Conservation (phyloP, 2,329 filamentous ascomycete genomes). For the Calonectria crousiana region DNA sequence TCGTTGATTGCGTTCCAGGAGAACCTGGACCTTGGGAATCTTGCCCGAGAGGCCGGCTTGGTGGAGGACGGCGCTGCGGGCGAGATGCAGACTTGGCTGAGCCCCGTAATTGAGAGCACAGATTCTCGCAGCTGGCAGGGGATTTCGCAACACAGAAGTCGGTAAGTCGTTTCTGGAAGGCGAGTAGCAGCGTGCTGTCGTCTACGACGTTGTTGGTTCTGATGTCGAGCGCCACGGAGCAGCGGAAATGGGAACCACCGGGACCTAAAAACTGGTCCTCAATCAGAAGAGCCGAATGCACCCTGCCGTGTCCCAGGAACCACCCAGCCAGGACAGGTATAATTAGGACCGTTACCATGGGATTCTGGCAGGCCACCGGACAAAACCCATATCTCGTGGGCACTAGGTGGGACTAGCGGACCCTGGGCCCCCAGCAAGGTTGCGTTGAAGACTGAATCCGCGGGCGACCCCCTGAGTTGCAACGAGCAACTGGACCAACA, state of each 20-base stretch:
- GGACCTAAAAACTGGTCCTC: background rate
- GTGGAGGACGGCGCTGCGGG: background rate
- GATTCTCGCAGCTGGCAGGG: background rate
- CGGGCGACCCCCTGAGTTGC: slow-evolving; percentile 4
- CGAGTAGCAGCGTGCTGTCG: background rate
- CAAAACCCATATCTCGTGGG: background rate
- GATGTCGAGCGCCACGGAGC: slow-evolving; percentile 9
- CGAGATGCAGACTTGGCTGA: background rate
- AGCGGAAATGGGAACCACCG: slow-evolving; percentile 8
- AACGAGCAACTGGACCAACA: slow-evolving; percentile 8
- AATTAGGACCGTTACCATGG: background rate
- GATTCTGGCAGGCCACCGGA: background rate
- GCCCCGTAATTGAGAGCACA: background rate
- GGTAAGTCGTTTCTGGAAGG: slow-evolving; percentile 3
- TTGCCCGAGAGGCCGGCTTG: background rate
- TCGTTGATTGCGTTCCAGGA: background rate
- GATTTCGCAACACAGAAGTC: background rate
- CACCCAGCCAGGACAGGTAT: background rate
- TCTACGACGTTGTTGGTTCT: slow-evolving; percentile 9
- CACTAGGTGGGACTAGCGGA: slow-evolving; percentile 15
- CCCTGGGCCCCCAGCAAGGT: slow-evolving; percentile 3
- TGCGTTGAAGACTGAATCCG: slow-evolving; percentile 15
- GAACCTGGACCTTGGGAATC: background rate
- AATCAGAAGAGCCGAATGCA: background rate
- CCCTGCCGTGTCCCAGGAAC: slow-evolving; percentile 15